Base-by-base conservation (phyloP, 768 basidiomycete species). In the Tubosaeta sp. region DNA sequence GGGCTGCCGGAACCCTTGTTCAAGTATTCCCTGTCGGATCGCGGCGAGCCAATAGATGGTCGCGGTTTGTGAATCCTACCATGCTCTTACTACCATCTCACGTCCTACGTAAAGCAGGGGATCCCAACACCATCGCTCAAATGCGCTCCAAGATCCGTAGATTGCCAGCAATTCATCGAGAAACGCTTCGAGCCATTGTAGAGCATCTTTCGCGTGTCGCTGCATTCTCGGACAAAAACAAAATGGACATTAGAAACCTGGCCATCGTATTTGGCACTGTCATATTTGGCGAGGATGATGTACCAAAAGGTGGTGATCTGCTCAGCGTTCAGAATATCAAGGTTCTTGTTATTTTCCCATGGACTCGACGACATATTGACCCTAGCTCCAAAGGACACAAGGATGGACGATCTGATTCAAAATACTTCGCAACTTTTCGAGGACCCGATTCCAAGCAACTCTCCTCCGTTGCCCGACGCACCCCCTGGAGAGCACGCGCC, bases 241-340 rank as follows among this genome's bases (percentile, higher is more conserved):
- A 95, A 70, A 97, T 97, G 94, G 94, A 93, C 61, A 76, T 85
- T 4, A 92, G 86, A 74, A 97, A 95, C 64, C 74, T 97, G 22
- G 90, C 92, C 4, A 94, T 97, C 43, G 85, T 94, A 4, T 95
- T 95, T 71, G 87, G 88, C 17, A 76, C 84, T 9, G 91, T 92
- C 22, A 82, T 97, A 43, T 94, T 97, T 59, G 93, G 93, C 6
- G 91, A 95, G 67, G 93, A 97, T 55, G 91, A 95, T 55, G 77
- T 92, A 51, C 85, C 88, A 4, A 88, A 88, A 65, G 82, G 76
- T 34, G 83, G 79, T 0, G 89, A 93, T 64, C 75, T 94, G 16
- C 71, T 95, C 19, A 86, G 74, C 50, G 78, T 94, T n/a, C 84
- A 88, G 60, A 74, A 75, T 14, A 75, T 71, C 64, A 95, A 93